A percentile compares a stretch with the other conserved stretches of the same genome.
phyloP scores from a whole-genome alignment of 495 filamentous ascomycete species.

The Aspergillus asperescens region DNA sequence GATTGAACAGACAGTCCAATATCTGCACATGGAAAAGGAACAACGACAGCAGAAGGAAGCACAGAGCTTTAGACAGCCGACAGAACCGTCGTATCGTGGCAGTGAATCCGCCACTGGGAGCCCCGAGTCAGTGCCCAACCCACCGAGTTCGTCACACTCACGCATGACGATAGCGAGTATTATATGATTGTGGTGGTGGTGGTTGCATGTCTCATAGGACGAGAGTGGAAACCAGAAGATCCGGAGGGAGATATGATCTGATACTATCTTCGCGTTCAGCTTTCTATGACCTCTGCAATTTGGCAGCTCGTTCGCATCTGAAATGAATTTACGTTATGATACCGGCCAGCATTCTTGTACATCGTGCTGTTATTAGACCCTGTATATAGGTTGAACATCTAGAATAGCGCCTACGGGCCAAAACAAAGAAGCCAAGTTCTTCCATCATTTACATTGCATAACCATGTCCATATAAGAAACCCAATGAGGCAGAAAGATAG shows the following conservation, averaged over 20 bases:
- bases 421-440: not conserved
- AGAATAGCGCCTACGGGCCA: not conserved
- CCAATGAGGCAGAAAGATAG: not conserved
- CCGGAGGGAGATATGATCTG: not conserved
- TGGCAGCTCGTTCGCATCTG: not conserved
- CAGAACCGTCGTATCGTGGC: conserved; percentile 28
- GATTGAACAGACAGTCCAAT: conserved; percentile 45
- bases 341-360: not conserved
- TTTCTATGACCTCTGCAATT: not conserved
- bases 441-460: not conserved
- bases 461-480: not conserved
- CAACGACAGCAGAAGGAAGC: conserved; percentile 14
- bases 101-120: conserved; percentile 34
- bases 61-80: conserved; percentile 12
- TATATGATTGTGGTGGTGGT: conserved; percentile 41
- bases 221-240: not conserved
- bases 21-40: conserved; percentile 33
- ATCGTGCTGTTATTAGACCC: not conserved
- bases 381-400: not conserved
- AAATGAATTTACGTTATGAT: conserved; percentile 4
- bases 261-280: not conserved
- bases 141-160: conserved; percentile 39
- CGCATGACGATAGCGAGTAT: conserved; percentile 80
- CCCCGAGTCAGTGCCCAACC: conserved; percentile 36
- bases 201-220: too few species aligned